These are phyloP conservation scores for Shiraia bambusicola DNA, from an alignment of 2,329 filamentous ascomycete species.

Conservation along the genomic window DNA sequence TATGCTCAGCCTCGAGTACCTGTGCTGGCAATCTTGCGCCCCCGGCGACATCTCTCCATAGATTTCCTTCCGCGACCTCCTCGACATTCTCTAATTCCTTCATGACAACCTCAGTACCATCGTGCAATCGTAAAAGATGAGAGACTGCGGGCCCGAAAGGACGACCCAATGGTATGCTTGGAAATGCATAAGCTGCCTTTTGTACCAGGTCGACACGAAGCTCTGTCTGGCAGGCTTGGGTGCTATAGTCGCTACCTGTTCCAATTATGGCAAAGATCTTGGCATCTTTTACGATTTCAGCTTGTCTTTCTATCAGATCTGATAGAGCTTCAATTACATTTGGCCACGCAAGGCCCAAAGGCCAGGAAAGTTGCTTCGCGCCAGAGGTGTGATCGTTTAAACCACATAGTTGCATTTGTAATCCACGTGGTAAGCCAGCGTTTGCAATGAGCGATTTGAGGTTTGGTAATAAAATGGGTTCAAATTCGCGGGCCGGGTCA, in stretches of 20 bases:
- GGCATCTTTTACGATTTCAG: no score
- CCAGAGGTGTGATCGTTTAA: neutral
- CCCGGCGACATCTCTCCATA: neutral
- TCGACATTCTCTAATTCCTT: neutral
- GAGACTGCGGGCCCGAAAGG: neutral
- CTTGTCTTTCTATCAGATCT: neutral
- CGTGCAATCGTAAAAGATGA: neutral
- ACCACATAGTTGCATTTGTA: neutral
- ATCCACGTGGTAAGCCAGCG: neutral
- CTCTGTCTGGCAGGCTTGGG: no score
- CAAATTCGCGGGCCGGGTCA: no score
- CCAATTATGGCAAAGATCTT: no score
- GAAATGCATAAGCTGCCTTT: neutral
- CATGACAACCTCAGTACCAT: neutral
- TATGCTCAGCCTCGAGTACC: constrained; percentile 1
- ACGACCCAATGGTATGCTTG: neutral
- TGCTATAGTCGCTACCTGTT: no score
- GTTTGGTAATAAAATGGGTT: neutral
- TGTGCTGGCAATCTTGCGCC: neutral
- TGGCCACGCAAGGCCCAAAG: neutral
- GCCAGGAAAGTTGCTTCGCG: neutral
- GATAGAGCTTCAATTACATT: neutral
- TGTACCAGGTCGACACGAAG: neutral
- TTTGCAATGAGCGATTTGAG: neutral
- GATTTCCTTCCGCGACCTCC: neutral